A percentile compares a stretch with the other conserved stretches of the same genome.
phyloP scores from a whole-genome alignment of 345 rosid species.

The Brassica cretica region DNA sequence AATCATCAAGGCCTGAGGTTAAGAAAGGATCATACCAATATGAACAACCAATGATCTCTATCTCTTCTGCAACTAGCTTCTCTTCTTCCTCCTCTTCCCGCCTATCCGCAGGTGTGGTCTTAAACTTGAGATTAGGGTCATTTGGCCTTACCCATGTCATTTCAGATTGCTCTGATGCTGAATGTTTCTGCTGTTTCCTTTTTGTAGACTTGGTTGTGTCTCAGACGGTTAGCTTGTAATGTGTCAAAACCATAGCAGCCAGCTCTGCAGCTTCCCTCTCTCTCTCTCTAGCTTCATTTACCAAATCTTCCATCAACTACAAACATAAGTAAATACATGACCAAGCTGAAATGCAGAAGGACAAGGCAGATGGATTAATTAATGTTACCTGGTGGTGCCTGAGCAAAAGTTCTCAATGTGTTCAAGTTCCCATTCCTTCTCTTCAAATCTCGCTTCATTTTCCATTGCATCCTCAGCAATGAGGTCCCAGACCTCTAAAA shows the following conservation, averaged over 20 bases:
- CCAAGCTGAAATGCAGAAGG: slow-evolving; percentile 17
- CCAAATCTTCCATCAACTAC: slow-evolving; percentile 91
- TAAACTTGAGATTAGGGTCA: slow-evolving; percentile 59
- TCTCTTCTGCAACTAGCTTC: slow-evolving; percentile 35
- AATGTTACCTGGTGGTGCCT: slow-evolving; percentile 80
- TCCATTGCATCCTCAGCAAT: slow-evolving; percentile 71
- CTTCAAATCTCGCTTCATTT: slow-evolving; percentile 74
- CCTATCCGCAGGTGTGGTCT: slow-evolving; percentile 36
- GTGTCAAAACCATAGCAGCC: slow-evolving; percentile 41
- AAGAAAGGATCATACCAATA: slow-evolving; percentile 50
- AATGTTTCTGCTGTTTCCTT: slow-evolving; percentile 59
- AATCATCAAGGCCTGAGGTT: slow-evolving; percentile 65
- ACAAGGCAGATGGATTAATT: slow-evolving; percentile 8
- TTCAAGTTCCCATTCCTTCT: slow-evolving; percentile 97
- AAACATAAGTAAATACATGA: slow-evolving; percentile 35
- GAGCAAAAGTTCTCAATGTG: slow-evolving; percentile 88
- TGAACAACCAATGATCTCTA: slow-evolving; percentile 41
- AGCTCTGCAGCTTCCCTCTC: slow-evolving; percentile 69
- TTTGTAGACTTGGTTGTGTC: slow-evolving; percentile 61
- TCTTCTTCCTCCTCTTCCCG: slow-evolving; percentile 29
- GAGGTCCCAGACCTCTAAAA: slow-evolving; percentile 94
- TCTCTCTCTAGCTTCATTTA: slow-evolving; percentile 83
- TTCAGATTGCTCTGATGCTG: slow-evolving; percentile 39
- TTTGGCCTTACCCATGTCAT: slow-evolving; percentile 28
- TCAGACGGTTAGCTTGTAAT: slow-evolving; percentile 45